phyloP scores from a whole-genome alignment of 306 rosid genomes.

The Quercus mongolica region DNA sequence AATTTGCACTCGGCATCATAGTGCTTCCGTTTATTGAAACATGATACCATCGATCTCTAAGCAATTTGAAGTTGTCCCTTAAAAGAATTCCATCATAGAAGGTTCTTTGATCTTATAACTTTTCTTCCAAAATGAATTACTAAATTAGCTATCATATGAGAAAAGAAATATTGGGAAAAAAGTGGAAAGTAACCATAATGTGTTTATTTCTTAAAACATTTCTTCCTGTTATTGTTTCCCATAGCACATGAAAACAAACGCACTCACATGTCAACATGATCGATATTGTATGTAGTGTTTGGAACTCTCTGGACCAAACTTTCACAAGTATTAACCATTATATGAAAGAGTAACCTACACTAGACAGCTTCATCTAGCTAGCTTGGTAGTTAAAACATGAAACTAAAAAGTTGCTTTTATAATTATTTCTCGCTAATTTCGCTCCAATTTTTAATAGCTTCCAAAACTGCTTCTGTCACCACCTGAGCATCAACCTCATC shows the following conservation, averaged over 20 bases:
- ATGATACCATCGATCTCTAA: no score
- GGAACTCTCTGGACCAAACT: neutral
- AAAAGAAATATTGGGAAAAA: neutral
- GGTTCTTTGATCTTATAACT: no score
- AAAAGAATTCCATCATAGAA: no score
- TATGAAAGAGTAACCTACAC: neutral
- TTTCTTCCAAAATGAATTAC: no score
- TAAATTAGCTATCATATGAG: neutral
- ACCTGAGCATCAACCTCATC: conserved; percentile 28
- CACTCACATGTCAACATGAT: neutral
- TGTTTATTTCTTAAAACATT: neutral
- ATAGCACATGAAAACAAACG: neutral
- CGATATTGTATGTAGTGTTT: neutral
- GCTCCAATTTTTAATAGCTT: conserved; percentile 62
- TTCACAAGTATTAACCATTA: neutral
- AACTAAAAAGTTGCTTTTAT: neutral
- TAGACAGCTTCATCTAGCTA: neutral
- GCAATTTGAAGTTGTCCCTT: no score
- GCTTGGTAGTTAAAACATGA: neutral
- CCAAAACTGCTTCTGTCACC: conserved; percentile 42
- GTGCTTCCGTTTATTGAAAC: no score
- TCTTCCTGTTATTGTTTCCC: neutral
- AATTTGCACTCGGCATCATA: no score
- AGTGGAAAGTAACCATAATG: neutral
- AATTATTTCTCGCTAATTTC: conserved; percentile 21